phyloP scores from a whole-genome alignment of 2,329 filamentous ascomycete species.

The Colletotrichum echinochloae region DNA sequence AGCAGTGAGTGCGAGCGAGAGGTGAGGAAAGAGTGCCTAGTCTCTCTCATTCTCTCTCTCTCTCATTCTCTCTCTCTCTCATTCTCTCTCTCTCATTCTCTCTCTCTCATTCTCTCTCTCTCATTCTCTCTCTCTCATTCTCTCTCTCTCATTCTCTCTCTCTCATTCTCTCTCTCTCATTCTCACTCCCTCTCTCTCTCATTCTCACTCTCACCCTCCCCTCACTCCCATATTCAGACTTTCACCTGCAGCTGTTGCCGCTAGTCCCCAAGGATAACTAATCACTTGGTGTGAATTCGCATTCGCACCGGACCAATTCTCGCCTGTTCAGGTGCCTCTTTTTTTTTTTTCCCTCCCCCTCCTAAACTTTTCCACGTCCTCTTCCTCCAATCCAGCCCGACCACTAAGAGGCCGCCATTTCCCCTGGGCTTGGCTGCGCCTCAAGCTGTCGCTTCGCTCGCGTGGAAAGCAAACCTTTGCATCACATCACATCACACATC shows the following conservation, averaged over 20 bases:
- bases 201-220: too few species aligned
- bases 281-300: constrained; percentile 16
- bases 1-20: not conserved
- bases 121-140: too few species aligned
- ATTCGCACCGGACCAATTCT: constrained; percentile 5
- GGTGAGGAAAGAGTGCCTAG: not conserved
- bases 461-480: not conserved
- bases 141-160: too few species aligned
- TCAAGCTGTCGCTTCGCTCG: constrained; percentile 11
- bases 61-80: too few species aligned
- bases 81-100: too few species aligned
- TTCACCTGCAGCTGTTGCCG: constrained; percentile 7
- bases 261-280: constrained; percentile 6
- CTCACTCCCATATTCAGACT: not conserved
- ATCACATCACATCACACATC: not conserved
- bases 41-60: too few species aligned
- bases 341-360: not conserved
- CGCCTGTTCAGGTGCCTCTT: not conserved
- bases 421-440: constrained; percentile 9
- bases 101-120: too few species aligned
- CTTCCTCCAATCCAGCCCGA: not conserved
- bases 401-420: constrained; percentile 9
- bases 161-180: too few species aligned
- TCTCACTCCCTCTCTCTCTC: too few species aligned
- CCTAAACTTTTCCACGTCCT: not conserved